A percentile compares a stretch with the other conserved stretches of the same genome.
phyloP scores from a whole-genome alignment of 2,329 filamentous ascomycete species.

The Alternaria arborescens region DNA sequence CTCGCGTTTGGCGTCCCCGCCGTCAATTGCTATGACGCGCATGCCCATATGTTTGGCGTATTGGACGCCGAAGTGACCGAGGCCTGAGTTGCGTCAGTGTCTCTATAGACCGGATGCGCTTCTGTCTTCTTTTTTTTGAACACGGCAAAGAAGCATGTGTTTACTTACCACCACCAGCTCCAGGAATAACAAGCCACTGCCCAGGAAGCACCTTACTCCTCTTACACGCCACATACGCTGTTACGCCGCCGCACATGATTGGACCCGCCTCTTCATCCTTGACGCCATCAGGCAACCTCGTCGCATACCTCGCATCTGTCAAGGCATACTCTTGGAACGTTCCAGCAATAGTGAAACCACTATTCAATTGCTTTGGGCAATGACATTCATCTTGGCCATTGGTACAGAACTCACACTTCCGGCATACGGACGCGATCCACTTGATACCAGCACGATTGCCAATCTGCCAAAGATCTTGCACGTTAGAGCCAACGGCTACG shows the following conservation, averaged over 20 bases:
- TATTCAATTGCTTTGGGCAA: conserved; percentile 67
- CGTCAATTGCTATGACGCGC: conserved; percentile 65
- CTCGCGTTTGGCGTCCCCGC: conserved; percentile 57
- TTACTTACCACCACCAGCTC: conserved; percentile 46
- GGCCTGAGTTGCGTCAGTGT: conserved; percentile 18
- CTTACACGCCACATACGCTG: conserved; percentile 59
- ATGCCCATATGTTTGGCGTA: conserved; percentile 64
- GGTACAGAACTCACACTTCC: conserved; percentile 81
- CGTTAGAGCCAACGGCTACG: conserved; percentile 73
- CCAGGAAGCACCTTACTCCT: conserved; percentile 44
- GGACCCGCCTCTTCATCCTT: conserved; percentile 57
- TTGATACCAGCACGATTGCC: conserved; percentile 63
- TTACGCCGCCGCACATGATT: conserved; percentile 51
- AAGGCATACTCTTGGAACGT: conserved; percentile 55
- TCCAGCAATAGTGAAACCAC: conserved; percentile 63
- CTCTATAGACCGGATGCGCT: not conserved
- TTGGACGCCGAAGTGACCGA: conserved; percentile 40
- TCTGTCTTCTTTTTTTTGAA: not conserved
- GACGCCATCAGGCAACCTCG: conserved; percentile 55
- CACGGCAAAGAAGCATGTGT: not conserved
- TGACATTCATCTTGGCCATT: conserved; percentile 62
- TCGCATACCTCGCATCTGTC: conserved; percentile 57
- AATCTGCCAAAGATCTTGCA: conserved; percentile 66
- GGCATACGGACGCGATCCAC: conserved; percentile 88
- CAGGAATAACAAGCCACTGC: conserved; percentile 52